A percentile compares a stretch with the other conserved stretches of the same genome.
Conservation (phyloP, 768 basidiomycete genomes). For the Macrolepiota dolichaula region DNA sequence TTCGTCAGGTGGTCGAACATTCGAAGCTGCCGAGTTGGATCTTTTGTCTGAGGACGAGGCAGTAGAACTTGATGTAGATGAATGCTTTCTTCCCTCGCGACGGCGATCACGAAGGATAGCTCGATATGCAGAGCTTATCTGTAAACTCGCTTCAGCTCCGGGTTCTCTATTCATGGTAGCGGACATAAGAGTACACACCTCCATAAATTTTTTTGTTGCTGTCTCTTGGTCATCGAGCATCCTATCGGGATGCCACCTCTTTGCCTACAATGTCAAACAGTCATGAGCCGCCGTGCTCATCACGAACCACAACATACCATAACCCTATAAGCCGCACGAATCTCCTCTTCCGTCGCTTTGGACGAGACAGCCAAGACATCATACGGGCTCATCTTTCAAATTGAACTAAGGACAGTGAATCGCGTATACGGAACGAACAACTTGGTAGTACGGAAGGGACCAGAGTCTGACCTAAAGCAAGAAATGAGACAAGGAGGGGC, state of each 20-base stretch:
- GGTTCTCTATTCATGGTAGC: background rate
- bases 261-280: background rate
- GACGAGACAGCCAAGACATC: conserved; percentile 6
- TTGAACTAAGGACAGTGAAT: background rate
- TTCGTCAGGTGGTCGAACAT: conserved; percentile 1
- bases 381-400: conserved; percentile 2
- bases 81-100: background rate
- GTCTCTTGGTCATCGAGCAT: conserved; percentile 7
- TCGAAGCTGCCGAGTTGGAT: background rate
- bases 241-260: conserved; percentile 10
- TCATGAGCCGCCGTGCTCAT: background rate
- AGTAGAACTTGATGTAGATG: background rate
- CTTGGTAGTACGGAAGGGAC: background rate
- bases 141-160: background rate
- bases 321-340: conserved; percentile 5
- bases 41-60: background rate
- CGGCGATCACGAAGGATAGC: conserved; percentile 4
- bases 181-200: background rate
- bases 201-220: conserved; percentile 1
- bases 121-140: conserved; percentile 6
- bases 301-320: background rate
- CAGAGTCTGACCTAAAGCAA: background rate
- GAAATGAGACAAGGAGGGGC: background rate
- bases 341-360: conserved; percentile 3
- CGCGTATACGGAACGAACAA: background rate